Conservation (phyloP, 768 basidiomycete species). For the Amanita brunnescens region DNA sequence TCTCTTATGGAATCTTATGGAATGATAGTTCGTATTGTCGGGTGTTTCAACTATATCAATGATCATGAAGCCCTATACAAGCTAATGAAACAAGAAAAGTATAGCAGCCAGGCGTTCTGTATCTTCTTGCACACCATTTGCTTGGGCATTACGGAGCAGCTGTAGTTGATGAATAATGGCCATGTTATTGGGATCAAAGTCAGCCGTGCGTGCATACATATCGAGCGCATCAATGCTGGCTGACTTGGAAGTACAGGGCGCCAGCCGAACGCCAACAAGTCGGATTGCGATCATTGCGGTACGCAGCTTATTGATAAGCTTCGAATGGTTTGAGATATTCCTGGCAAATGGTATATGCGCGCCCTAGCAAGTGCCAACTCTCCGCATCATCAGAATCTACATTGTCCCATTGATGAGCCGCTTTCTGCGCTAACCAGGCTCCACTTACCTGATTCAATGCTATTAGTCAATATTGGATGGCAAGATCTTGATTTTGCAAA, state of each 20-base stretch:
- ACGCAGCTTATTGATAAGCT: constrained; percentile 98
- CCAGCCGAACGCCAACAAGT: constrained; percentile 99
- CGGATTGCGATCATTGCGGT: constrained; percentile 96
- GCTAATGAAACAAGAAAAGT: too few species aligned
- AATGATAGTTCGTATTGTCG: too few species aligned
- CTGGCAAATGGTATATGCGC: constrained; percentile 97
- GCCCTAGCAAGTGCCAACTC: constrained; percentile 97
- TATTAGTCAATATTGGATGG: constrained; percentile 92
- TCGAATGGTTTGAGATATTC: constrained; percentile 99
- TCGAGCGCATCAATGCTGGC: constrained; percentile 99
- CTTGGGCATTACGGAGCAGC: constrained; percentile 73
- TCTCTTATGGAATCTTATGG: too few species aligned
- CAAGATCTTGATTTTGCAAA: constrained; percentile 96
- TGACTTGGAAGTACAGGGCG: constrained; percentile 98
- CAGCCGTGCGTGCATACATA: constrained; percentile 90
- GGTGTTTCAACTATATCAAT: too few species aligned
- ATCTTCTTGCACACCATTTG: constrained; percentile 58
- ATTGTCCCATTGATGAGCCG: neutral
- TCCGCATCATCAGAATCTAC: constrained; percentile 91
- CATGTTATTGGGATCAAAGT: constrained; percentile 82
- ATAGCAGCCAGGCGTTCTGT: too few species aligned
- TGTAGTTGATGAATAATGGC: constrained; percentile 76
- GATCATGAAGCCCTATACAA: too few species aligned
- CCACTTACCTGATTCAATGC: constrained; percentile 81
- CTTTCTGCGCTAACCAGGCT: neutral